Evolutionary conservation across 2,329 filamentous ascomycete genomes (phyloP).

Genomic region (Sarocladium oryzae): DNA sequence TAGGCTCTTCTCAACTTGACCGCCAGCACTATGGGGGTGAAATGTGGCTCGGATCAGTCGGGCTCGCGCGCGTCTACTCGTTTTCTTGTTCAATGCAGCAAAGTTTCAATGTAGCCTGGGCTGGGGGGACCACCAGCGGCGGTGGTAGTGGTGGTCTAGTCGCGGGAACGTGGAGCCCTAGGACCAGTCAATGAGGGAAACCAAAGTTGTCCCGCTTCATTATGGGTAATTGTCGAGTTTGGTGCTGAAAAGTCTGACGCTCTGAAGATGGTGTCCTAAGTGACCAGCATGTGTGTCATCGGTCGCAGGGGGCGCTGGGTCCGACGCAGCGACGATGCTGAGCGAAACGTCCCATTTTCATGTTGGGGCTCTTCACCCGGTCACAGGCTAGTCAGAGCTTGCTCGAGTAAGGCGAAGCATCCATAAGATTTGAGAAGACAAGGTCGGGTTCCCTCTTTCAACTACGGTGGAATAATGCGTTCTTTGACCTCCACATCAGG

Average conservation of each 20-base stretch:
- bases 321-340: not conserved
- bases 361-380: not conserved
- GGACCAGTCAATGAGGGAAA: not conserved
- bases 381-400: not conserved
- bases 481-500: not conserved
- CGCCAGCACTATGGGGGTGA: not conserved
- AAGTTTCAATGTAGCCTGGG: not conserved
- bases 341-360: not conserved
- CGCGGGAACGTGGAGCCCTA: not conserved
- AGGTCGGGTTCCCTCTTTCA: not conserved
- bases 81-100: not conserved
- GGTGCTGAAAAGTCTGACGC: not conserved
- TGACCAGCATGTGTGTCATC: too few species aligned
- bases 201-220: not conserved
- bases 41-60: not conserved
- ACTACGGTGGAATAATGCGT: not conserved
- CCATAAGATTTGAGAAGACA: not conserved
- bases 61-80: not conserved
- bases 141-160: constrained; percentile 3
- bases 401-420: not conserved
- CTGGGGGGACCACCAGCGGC: not conserved
- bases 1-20: not conserved
- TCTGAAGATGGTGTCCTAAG: not conserved
- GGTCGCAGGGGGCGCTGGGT: constrained; percentile 4
- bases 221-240: not conserved